Percentiles rank a stretch among this genome's conserved stretches.
phyloP scores from a whole-genome alignment of 106 monocot genomes.

The Hemerocallis citrina region DNA sequence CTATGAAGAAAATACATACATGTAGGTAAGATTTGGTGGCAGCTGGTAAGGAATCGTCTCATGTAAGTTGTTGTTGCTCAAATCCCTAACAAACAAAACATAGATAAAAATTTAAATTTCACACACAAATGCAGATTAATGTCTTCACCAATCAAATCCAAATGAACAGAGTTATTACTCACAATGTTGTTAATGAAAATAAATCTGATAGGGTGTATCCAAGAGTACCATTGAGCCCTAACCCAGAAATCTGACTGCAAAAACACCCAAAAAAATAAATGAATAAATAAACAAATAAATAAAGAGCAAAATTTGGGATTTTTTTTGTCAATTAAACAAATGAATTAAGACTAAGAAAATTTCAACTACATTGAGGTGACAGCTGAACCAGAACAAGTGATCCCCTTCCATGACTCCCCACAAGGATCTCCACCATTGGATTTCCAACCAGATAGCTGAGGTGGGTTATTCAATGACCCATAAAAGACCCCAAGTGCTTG shows the following conservation, averaged over 20 bases:
- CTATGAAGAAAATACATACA: slow-evolving; percentile 37
- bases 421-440: slow-evolving; percentile 57
- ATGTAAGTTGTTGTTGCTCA: slow-evolving; percentile 77
- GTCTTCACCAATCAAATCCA: background rate
- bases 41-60: slow-evolving; percentile 73
- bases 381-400: slow-evolving; percentile 45
- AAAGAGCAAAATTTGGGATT: background rate
- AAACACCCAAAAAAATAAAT: too few species aligned
- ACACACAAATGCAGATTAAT: background rate
- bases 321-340: background rate
- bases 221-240: slow-evolving; percentile 63
- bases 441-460: slow-evolving; percentile 55
- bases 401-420: slow-evolving; percentile 53
- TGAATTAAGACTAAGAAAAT: background rate
- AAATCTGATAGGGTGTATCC: slow-evolving; percentile 72
- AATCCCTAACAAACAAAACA: slow-evolving; percentile 41
- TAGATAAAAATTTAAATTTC: background rate
- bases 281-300: background rate
- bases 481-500: slow-evolving; percentile 41
- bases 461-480: slow-evolving; percentile 34
- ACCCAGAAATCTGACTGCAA: slow-evolving; percentile 59
- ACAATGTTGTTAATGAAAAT: slow-evolving; percentile 66
- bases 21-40: slow-evolving; percentile 69
- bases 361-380: slow-evolving; percentile 47
- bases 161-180: slow-evolving; percentile 18